A percentile compares a stretch with the other conserved stretches of the same genome.
Conservation (phyloP, 768 basidiomycete genomes). For the Hemileccinum rubropunctum region DNA sequence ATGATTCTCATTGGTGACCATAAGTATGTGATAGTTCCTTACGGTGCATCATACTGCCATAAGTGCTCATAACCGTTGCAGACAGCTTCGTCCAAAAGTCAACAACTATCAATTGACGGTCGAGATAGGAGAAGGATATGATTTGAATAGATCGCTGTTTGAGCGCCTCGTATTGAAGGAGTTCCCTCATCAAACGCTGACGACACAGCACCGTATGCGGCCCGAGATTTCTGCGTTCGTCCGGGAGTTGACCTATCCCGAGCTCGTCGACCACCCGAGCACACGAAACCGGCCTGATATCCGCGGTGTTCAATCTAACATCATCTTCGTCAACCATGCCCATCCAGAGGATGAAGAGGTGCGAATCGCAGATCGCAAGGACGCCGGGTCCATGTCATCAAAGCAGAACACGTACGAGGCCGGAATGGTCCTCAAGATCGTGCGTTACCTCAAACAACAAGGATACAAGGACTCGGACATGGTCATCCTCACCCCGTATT, state of each 20-base stretch:
- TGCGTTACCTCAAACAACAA: conserved; percentile 65
- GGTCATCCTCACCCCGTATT: conserved; percentile 67
- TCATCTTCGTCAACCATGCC: conserved; percentile 61
- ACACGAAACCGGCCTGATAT: conserved; percentile 52
- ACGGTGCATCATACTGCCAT: background rate
- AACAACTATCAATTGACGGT: conserved; percentile 63
- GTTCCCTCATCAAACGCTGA: conserved; percentile 59
- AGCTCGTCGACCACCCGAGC: conserved; percentile 53
- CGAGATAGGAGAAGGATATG: conserved; percentile 67
- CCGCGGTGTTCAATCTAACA: conserved; percentile 53
- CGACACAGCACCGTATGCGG: conserved; percentile 67
- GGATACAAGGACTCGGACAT: conserved; percentile 61
- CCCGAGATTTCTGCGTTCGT: conserved; percentile 71
- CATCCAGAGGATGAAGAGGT: conserved; percentile 51
- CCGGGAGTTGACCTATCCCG: conserved; percentile 63
- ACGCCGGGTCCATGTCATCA: conserved; percentile 48
- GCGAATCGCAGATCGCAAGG: conserved; percentile 43
- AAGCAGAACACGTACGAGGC: conserved; percentile 64
- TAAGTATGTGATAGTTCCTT: conserved; percentile 40
- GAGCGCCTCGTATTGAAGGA: conserved; percentile 62
- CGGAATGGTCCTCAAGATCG: conserved; percentile 62
- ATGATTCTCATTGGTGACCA: conserved; percentile 73
- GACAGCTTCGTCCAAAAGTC: conserved; percentile 73
- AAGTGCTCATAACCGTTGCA: conserved; percentile 20
- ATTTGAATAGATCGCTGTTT: conserved; percentile 67